Evolutionary conservation across 2,329 filamentous ascomycete species (phyloP), one percentile per base, ranked within the genome.

Genomic region (Phoma sp.): DNA sequence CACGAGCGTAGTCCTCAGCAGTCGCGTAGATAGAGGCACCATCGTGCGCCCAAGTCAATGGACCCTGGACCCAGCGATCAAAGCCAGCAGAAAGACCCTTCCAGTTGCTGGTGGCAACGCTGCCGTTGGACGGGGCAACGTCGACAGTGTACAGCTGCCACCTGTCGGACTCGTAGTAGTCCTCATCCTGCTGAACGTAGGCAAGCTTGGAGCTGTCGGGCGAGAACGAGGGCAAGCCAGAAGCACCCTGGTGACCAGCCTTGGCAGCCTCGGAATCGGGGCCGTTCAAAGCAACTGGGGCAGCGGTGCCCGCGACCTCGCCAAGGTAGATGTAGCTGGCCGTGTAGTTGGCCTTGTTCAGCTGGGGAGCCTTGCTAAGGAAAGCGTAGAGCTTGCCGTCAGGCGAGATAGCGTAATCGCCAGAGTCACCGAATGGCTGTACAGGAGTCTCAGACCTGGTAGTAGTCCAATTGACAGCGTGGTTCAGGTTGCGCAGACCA

Each of bases 281-380:
- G 21, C 73, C 73, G 55, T 73, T 73, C 55, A 74, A 62, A 36
- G 72, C 69, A 12, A 63, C 51, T n/a, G 72, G 60, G 2, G 55
- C 55, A 17, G 62, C 58, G 62, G 88, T 91, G 12, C 83, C 84
- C 49, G 81, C 80, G 43, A 95, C 79, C 1, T 88, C 84, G 4
- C 90, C 83, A 39, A 88, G 85, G 75, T 95, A 96, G 36, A 95
- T 82, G 69, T 95, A 90, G 8, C 88, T 88, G 62, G 93, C 93
- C 10, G 92, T 96, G 75, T 88, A 86, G 59, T 90, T 84, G 1
- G 90, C 90, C 12, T 85, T 86, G 68, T 89, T 86, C 13, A 92
- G 74, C 17, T 85, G 79, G 0, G 90, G 89, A 62, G 92, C 90
- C 65, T 91, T 91, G 40, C 89, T 85, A 13, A 93, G 83, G 68